Conservation (phyloP, 768 basidiomycete genomes). For the Rhodosporidiobolus sp. region DNA sequence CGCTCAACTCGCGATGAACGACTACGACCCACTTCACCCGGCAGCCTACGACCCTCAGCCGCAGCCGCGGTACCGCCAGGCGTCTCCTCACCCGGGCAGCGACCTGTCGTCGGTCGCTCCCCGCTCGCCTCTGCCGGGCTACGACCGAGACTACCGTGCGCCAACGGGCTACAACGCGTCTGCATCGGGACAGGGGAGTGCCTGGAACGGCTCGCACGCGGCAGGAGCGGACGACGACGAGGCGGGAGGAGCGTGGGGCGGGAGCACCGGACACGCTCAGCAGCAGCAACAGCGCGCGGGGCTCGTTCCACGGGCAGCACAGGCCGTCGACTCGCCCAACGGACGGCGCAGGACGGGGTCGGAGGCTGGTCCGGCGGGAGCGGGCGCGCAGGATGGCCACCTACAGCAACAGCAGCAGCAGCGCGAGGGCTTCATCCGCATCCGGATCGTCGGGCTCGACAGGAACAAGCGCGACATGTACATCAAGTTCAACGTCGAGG, state of each 20-base stretch:
- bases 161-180: background rate
- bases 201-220: too few species aligned
- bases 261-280: background rate
- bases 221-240: background rate
- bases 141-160: slow-evolving; percentile 17
- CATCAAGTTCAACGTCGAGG: slow-evolving; percentile 91
- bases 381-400: background rate
- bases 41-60: slow-evolving; percentile 2
- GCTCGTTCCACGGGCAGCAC: background rate
- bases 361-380: background rate
- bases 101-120: slow-evolving; percentile 5
- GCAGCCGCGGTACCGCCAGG: background rate
- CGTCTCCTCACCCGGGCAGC: background rate
- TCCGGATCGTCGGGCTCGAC: slow-evolving; percentile 85
- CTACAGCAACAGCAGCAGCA: background rate
- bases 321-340: background rate
- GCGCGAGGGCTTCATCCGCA: slow-evolving; percentile 74
- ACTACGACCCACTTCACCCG: slow-evolving; percentile 17
- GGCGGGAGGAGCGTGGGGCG: slow-evolving; percentile 3
- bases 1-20: background rate
- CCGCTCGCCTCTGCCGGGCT: background rate
- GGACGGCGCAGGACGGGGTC: background rate
- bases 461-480: slow-evolving; percentile 92
- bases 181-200: background rate
- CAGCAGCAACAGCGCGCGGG: background rate